Conservation (phyloP, 2,329 filamentous ascomycete genomes). For the Beauveria caledonica region DNA sequence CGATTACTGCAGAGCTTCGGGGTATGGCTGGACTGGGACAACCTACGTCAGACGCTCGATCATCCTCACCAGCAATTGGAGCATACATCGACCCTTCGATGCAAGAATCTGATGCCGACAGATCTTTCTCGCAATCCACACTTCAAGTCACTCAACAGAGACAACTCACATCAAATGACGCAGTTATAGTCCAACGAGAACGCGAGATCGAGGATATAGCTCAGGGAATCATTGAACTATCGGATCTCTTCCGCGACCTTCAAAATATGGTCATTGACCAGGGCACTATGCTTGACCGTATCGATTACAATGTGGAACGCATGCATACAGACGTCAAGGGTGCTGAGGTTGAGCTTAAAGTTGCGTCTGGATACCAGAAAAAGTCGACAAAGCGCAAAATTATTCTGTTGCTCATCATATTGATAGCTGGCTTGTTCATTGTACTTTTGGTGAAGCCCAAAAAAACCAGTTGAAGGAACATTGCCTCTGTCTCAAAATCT, state of each 20-base stretch:
- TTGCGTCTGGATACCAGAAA: constrained; percentile 83
- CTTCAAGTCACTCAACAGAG: constrained; percentile 70
- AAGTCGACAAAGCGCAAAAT: constrained; percentile 86
- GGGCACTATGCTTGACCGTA: constrained; percentile 84
- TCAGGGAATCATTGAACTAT: constrained; percentile 93
- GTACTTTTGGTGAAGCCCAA: constrained; percentile 74
- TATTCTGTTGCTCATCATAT: constrained; percentile 75
- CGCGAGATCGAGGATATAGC: constrained; percentile 97
- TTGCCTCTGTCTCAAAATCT: background rate
- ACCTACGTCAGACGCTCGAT: constrained; percentile 42
- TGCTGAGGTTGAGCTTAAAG: constrained; percentile 84
- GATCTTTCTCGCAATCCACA: constrained; percentile 82
- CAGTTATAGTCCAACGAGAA: constrained; percentile 82
- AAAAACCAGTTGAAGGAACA: constrained; percentile 24
- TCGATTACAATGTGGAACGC: constrained; percentile 95
- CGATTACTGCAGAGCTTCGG: constrained; percentile 53
- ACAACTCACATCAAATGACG: constrained; percentile 67
- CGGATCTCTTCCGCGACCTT: constrained; percentile 92
- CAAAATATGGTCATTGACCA: constrained; percentile 94
- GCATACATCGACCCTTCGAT: constrained; percentile 77
- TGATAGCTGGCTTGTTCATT: constrained; percentile 83
- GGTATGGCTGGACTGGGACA: constrained; percentile 55
- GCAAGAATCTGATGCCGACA: constrained; percentile 88
- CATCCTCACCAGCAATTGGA: constrained; percentile 40
- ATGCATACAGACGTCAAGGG: constrained; percentile 92